These are phyloP conservation scores for Boletales sp. DNA, from an alignment of 768 basidiomycete genomes.

Conservation along the genomic window DNA sequence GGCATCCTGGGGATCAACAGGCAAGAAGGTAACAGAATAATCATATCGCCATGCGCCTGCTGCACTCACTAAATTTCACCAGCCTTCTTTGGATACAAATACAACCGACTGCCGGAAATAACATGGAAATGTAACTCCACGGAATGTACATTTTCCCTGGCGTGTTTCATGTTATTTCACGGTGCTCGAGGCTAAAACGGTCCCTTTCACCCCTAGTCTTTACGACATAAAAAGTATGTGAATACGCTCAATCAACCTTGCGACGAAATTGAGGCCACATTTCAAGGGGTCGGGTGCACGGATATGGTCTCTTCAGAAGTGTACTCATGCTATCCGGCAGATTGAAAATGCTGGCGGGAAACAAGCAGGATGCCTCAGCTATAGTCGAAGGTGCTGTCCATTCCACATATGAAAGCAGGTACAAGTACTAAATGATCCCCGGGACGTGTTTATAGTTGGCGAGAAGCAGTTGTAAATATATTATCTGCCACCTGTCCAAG, in stretches of 20 bases:
- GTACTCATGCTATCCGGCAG: no score
- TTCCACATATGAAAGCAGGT: no score
- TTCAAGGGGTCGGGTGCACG: no score
- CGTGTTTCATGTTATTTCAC: neutral
- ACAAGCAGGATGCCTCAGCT: no score
- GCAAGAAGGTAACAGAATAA: conserved; percentile 1
- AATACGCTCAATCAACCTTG: neutral
- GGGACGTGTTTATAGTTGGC: no score
- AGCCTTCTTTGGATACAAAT: conserved; percentile 21
- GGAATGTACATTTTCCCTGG: conserved; percentile 4
- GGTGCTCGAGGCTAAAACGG: neutral
- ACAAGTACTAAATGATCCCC: no score
- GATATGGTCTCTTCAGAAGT: no score
- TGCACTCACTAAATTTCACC: neutral
- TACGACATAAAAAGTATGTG: conserved; percentile 3
- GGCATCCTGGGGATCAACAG: conserved; percentile 5
- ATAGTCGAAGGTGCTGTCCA: no score
- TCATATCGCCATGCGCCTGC: neutral
- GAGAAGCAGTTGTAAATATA: no score
- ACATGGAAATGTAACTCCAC: conserved; percentile 12
- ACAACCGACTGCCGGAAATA: conserved; percentile 3
- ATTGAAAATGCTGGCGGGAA: neutral
- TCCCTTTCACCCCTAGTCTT: neutral
- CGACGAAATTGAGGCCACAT: neutral
- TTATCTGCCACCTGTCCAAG: no score